Base-by-base conservation (phyloP, 73 alveolate species). In the Symbiodinium pilosum region DNA sequence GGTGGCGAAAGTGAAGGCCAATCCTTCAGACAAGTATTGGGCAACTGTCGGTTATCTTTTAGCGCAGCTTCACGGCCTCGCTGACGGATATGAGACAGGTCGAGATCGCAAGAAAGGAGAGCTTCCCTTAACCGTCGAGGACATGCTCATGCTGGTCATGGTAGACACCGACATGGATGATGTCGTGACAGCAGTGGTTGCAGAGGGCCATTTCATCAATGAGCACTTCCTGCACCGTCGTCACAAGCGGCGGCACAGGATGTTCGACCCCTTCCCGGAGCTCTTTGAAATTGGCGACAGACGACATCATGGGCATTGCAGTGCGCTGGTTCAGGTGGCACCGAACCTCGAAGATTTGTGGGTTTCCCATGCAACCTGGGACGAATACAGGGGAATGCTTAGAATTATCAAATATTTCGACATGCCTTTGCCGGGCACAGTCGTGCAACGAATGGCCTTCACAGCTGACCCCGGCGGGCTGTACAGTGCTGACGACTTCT, bases 331-430 rank as follows among this genome's bases (percentile, higher is more conserved):
- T 34, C 97, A 91, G 84, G 54, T 91, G 52, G 97, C 97, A 0
- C 97, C 97, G 40, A 86, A 71, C 87, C 30, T 71, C 54, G 21
- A 28, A 34, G 97, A 91, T 40, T 41, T 91, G 41, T 91, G 97
- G 97, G 97, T 91, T 77, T 59, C 97, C 47, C 97, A 91, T 43
- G 97, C 97, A 43, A 91, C 97, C 34, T 91, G 97, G 97, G 97
- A 91, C 54, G 97, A 91, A 26, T 91, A 91, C n/a, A 87, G 97
- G 51, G 95, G 97, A 40, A 91, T 91, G 97, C 97, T 91, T 24
- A 87, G 97, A 43, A 91, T 91, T 52, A 91, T 91, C 88, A 91
- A 91, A 54, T 91, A 91, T 52, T 69, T 91, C 88, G 88, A 91
- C 88, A 91, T 91, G 97, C 97, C 97, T 14, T 40, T 91, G 89